Evolutionary conservation across 306 rosid genomes (phyloP).

Genomic region (barrel medic (Medicago truncatula)): DNA sequence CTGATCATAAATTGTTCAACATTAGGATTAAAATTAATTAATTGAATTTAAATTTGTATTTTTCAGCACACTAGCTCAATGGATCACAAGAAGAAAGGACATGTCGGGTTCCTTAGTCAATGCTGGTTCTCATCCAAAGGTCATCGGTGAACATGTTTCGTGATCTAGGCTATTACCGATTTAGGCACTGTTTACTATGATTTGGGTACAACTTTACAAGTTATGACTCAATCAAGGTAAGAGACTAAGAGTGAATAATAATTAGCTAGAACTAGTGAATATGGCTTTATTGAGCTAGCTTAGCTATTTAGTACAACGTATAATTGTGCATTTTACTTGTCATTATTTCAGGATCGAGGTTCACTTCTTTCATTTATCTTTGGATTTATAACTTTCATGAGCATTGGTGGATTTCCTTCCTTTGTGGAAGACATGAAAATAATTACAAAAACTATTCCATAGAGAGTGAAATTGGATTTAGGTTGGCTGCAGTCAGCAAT

Average conservation of each 20-base stretch:
- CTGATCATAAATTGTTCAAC: not conserved
- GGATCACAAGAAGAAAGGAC: constrained; percentile 47
- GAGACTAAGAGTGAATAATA: not conserved
- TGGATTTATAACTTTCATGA: constrained; percentile 78
- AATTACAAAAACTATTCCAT: not conserved
- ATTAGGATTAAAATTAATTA: not conserved
- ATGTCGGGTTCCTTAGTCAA: constrained; percentile 59
- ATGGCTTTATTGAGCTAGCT: not conserved
- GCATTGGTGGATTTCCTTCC: constrained; percentile 86
- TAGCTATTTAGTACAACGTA: not conserved
- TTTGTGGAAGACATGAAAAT: constrained; percentile 89
- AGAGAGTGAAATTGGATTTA: not conserved
- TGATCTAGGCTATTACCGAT: constrained; percentile 75
- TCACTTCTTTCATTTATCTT: constrained; percentile 58
- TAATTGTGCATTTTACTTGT: not conserved
- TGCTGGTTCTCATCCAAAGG: constrained; percentile 53
- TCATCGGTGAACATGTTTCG: constrained; percentile 68
- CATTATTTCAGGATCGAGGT: constrained; percentile 62
- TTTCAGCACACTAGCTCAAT: constrained; percentile 36
- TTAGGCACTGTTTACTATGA: constrained; percentile 56
- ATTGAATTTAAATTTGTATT: not conserved
- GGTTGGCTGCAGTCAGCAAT: not conserved
- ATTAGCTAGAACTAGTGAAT: not conserved
- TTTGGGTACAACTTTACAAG: constrained; percentile 40
- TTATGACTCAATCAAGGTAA: constrained; percentile 54